Percentiles rank a stretch among this genome's conserved stretches.
Evolutionary conservation across 192 early-diverging fungal species (phyloP).

Genomic region (Entomortierella parvispora): DNA sequence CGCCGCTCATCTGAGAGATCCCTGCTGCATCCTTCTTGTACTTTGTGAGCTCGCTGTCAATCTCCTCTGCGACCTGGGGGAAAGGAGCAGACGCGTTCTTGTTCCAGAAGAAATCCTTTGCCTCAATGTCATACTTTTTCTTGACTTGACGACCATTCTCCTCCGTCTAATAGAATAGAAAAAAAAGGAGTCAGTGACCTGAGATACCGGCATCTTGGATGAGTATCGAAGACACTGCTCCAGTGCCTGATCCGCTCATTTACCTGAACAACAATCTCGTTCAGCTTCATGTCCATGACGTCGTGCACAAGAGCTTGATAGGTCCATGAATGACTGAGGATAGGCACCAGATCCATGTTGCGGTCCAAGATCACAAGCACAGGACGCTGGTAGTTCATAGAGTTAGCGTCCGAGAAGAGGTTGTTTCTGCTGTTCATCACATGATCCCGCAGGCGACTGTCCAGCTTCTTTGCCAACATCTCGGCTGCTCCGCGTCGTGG

Average conservation of each 20-base stretch:
- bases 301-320: constrained; percentile 98
- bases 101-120: constrained; percentile 93
- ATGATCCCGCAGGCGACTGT: constrained; percentile 91
- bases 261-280: constrained; percentile 79
- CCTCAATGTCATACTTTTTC: constrained; percentile 90
- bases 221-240: too few species aligned
- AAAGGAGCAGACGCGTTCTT: constrained; percentile 93
- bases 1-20: constrained; percentile 88
- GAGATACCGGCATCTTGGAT: too few species aligned
- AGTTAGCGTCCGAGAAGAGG: constrained; percentile 74
- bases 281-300: constrained; percentile 91
- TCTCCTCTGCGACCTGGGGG: constrained; percentile 96
- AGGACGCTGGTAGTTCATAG: constrained; percentile 76
- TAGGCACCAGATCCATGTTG: constrained; percentile 88
- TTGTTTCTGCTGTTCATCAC: constrained; percentile 88
- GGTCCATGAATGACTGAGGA: constrained; percentile 98
- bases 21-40: constrained; percentile 97
- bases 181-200: too few species aligned
- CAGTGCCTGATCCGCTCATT: too few species aligned
- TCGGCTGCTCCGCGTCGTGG: constrained; percentile 94
- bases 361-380: constrained; percentile 93
- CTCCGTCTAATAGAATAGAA: constrained; percentile 49
- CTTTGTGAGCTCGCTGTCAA: constrained; percentile 90
- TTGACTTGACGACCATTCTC: constrained; percentile 72
- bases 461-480: constrained; percentile 90